phyloP scores from a whole-genome alignment of 768 basidiomycete genomes.

The Mycena leptocephala region DNA sequence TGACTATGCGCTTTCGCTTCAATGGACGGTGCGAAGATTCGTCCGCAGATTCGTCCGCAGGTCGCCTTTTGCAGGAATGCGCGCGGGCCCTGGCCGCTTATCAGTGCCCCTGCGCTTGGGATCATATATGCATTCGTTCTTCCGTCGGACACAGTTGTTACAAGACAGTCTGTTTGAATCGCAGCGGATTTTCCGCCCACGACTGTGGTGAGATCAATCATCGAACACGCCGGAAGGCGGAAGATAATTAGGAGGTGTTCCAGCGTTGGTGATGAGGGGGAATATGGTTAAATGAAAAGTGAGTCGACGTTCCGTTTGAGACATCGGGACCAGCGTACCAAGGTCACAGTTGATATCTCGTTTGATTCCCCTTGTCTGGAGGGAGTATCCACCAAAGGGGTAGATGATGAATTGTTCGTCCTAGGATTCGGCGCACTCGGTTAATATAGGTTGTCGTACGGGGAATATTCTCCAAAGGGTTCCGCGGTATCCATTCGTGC shows the following conservation, averaged over 20 bases:
- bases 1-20: conserved; percentile 75
- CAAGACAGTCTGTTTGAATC: conserved; percentile 88
- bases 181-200: conserved; percentile 89
- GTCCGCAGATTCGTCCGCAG: too few species aligned
- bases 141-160: conserved; percentile 86
- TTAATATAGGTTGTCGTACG: conserved; percentile 21
- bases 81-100: conserved; percentile 90
- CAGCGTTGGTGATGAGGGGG: conserved; percentile 36
- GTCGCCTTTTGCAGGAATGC: conserved; percentile 88
- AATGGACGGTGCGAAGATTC: conserved; percentile 64
- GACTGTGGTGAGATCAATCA: conserved; percentile 62
- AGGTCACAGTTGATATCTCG: conserved; percentile 77
- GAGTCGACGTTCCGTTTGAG: conserved; percentile 55
- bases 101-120: conserved; percentile 91
- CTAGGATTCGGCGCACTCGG: conserved; percentile 57
- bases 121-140: conserved; percentile 87
- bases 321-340: conserved; percentile 69
- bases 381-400: conserved; percentile 53
- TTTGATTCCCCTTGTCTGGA: conserved; percentile 61
- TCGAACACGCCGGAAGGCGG: conserved; percentile 44
- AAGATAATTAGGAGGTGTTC: conserved; percentile 49
- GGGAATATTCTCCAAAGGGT: conserved; percentile 18
- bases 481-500: neutral
- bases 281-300: conserved; percentile 39
- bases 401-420: conserved; percentile 35